Evolutionary conservation across 1,284 basidiomycete genomes (phyloP).

Genomic region (Phaffia rhodozyma): DNA sequence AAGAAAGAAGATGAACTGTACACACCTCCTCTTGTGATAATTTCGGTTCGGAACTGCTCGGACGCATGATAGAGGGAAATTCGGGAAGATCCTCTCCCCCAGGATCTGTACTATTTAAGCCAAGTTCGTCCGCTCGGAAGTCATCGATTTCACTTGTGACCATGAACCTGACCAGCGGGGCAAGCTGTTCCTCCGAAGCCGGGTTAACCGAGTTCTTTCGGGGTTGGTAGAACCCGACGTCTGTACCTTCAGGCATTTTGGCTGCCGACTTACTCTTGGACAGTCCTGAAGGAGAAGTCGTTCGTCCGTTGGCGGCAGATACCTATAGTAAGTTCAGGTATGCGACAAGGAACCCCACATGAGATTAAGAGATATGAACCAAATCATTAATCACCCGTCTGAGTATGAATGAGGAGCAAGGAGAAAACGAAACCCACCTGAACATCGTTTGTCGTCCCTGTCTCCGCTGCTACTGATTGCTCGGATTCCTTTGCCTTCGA

Average conservation of each 20-base stretch:
- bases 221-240: constrained; percentile 23
- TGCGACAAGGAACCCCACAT: too few relatives aligned
- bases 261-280: constrained; percentile 21
- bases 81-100: constrained; percentile 7
- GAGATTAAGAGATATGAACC: too few relatives aligned
- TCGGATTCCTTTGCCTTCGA: constrained; percentile 23
- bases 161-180: constrained; percentile 34
- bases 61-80: constrained; percentile 16
- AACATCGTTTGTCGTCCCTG: too few relatives aligned
- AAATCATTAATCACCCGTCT: too few relatives aligned
- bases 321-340: not conserved
- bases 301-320: not conserved
- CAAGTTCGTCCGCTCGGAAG: not conserved
- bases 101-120: constrained; percentile 6
- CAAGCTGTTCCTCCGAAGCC: constrained; percentile 20
- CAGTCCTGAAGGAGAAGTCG: not conserved
- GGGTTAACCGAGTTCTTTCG: constrained; percentile 21
- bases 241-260: constrained; percentile 23
- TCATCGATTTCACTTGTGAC: constrained; percentile 35
- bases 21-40: not conserved
- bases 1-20: not conserved
- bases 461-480: not conserved
- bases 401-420: not conserved
- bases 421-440: not conserved
- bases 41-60: constrained; percentile 4